Evolutionary conservation across 2,329 filamentous ascomycete genomes (phyloP), one percentile per base, ranked within the genome.

Genomic region (Colletotrichum sansevieriae): DNA sequence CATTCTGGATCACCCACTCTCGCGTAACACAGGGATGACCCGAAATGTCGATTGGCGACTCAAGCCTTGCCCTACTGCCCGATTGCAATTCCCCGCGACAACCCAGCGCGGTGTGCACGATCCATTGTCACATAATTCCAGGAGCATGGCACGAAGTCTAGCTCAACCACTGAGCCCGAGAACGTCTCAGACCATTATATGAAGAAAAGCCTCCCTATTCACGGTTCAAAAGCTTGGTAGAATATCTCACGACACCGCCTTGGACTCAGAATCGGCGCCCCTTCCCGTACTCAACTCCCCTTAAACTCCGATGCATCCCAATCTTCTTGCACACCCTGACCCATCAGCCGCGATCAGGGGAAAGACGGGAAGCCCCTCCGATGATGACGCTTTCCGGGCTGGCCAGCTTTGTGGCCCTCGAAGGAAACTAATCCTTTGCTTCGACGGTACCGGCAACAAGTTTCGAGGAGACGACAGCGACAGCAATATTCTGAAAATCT

Each of bases 401-500:
- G 51, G 43, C 5, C 44, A 57, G 49, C 9, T 44, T 4, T 39
- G 29, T 25, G 56, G 51, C 11, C 25, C 63, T 12, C 67, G 63
- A 9, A 43, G 76, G 3, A 89, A 89, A 73, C 82, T 90, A 13
- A 82, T 90, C 10, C 78, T 90, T 1, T 90, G 88, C 73, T 90
- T 90, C 62, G 88, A 90, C 59, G 88, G 88, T 5, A 90, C 88
- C 0, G 88, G 88, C 0, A 90, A 90, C 73, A 89, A 89, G 70
- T 90, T 90, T 68, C 83, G 86, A 49, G 88, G 88, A 10, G 86
- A 90, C 59, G 87, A 89, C 12, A 88, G 85, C 47, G 88, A 90
- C 72, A 89, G 86, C 75, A 90, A 90, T 62, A 89, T 92, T 72
- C 79, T 92, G 68, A 92, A 92, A 74, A 91, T 92, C 11, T 92